Evolutionary conservation across 352 stramenopile genomes (phyloP), one percentile per base, ranked within the genome.

Genomic region (Phytophthora ohioensis): DNA sequence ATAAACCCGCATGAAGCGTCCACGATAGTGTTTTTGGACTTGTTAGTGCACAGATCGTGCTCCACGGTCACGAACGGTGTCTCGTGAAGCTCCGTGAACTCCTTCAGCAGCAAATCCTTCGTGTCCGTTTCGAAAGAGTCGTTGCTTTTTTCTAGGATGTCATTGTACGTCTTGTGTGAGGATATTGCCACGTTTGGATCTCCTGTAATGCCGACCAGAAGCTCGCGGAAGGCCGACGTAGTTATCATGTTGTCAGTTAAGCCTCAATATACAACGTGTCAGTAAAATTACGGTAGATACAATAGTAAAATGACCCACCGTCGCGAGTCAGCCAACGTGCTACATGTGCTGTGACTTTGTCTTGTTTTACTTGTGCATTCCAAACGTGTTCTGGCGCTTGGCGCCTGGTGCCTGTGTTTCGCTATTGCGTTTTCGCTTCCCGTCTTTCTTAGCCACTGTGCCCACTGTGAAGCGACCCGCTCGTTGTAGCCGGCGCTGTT

Each of bases 11-110:
- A 39, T 4, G 57, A 65, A 21, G 48, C 36, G 4, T 46, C 57
- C n/a, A 57, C 57, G 34, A 65, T 65, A 13, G 12, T n/a, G 10
- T 49, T 65, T 36, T 51, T 65, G 1, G 45, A 32, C 4, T 13
- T 66, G 38, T 56, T 57, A 10, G 46, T 65, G 11, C 57, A 57
- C 8, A 65, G n/a, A n/a, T 65, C 57, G 35, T 65, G 57, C 8
- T 65, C 45, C 36, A 65, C 34, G 5, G 45, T 57, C 45, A 57
- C 13, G 7, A 57, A 56, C 2, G 15, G 21, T 2, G 35, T 51
- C 8, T 34, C 30, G 34, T 65, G 45, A 12, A 65, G 42, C 42
- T 64, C 42, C 17, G 21, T 12, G 21, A 64, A 55, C 31, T 55
- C 43, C 15, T 46, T 34, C 12, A 10, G 5, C 15, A 54, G 47